Conservation (phyloP, 345 rosid species). For the Melaleuca quinquenervia region DNA sequence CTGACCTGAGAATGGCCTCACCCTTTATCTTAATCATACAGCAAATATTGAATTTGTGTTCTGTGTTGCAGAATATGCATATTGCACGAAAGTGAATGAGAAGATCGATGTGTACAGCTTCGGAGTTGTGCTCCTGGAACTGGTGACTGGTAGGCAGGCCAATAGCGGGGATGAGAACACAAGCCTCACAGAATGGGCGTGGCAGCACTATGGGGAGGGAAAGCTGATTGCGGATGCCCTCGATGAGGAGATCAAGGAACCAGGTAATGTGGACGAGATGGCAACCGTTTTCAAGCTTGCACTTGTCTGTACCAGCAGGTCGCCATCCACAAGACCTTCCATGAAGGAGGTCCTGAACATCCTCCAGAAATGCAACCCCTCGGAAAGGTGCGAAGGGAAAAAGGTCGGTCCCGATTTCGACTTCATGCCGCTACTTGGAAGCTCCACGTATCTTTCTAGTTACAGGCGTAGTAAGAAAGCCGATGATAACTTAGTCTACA, state of each 20-base stretch:
- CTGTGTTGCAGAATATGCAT: constrained; percentile 53
- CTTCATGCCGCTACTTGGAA: constrained; percentile 29
- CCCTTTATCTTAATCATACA: background rate
- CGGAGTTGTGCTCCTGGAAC: constrained; percentile 81
- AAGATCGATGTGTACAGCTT: constrained; percentile 87
- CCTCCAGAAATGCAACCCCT: constrained; percentile 22
- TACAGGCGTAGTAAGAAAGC: background rate
- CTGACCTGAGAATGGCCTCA: background rate
- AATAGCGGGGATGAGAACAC: constrained; percentile 47
- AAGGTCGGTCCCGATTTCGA: constrained; percentile 20
- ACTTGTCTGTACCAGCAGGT: constrained; percentile 47
- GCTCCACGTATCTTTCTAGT: constrained; percentile 17
- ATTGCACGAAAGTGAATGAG: constrained; percentile 65
- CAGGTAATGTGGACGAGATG: constrained; percentile 38
- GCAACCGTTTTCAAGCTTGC: constrained; percentile 55
- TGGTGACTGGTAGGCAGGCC: constrained; percentile 75
- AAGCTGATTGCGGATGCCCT: constrained; percentile 32
- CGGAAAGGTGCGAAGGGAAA: constrained; percentile 7
- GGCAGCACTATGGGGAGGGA: constrained; percentile 48
- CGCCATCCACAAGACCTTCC: constrained; percentile 54
- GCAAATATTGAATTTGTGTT: background rate
- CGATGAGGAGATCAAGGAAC: constrained; percentile 46
- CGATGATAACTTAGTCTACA: constrained; percentile 2
- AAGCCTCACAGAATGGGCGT: constrained; percentile 86
- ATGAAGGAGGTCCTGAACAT: constrained; percentile 71